Base-by-base conservation (phyloP, 2,329 filamentous ascomycete genomes). In the Colletotrichum endophyticum region DNA sequence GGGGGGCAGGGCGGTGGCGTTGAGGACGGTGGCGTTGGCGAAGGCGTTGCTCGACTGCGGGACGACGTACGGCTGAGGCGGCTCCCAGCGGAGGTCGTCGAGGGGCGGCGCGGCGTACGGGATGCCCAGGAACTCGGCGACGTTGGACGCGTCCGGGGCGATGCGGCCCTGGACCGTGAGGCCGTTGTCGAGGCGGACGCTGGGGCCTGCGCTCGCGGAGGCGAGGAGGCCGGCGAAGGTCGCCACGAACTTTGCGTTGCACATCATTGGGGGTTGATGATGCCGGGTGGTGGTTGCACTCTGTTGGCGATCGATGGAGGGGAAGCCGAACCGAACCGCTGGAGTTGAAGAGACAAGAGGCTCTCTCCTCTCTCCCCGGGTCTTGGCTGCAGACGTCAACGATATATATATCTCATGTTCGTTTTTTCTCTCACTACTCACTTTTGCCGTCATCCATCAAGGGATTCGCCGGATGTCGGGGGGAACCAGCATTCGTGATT, bases 61-160 rank as follows among this genome's bases (percentile, higher is more conserved):
- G 16, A 34, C 73, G 34, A 61, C 59, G 59, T 73, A 76, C 44
- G 82, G 78, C 57, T 83, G 81, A 3, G 85, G 83, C 2, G 86
- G 83, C 56, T 82, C 81, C 79, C 84, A 86, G 13, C 91, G 87
- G 61, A 92, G 85, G 75, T 87, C 82, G 3, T 87, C 89, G 32
- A 90, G 84, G 0, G 91, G 91, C 53, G 91, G 88, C 76, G 90
- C 87, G 5, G 90, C 91, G 80, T 90, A 93, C 0, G 91, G 91
- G 19, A 93, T 83, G 61, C 83, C 84, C 19, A 84, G 81, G 72
- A 74, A 77, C 62, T 77, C 72, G 61, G 72, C 72, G 28, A 76
- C 74, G 7, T 70, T 66, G 22, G 71, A 15, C 8, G 66, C 75
- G 12, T 74, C 67, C 22, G 71, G 61, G 39, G 61, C 72, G 61